These are phyloP conservation scores for Boechera divaricarpa DNA, from an alignment of 345 rosid genomes.

Conservation along the genomic window DNA sequence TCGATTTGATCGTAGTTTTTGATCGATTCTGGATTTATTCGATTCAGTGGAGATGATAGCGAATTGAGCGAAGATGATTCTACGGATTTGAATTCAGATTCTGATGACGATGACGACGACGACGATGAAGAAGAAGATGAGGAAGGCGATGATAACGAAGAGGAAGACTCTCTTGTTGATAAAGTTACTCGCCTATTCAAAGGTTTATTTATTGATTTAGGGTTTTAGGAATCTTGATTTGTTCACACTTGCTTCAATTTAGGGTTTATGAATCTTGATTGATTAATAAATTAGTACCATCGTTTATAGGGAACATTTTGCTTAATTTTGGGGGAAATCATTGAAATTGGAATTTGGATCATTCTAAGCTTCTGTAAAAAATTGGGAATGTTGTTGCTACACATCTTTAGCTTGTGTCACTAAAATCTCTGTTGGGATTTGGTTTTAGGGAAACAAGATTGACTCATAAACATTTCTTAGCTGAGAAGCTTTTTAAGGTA, in stretches of 20 bases:
- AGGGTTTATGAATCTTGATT: background rate
- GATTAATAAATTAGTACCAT: background rate
- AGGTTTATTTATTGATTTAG: constrained; percentile 51
- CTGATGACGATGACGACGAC: constrained; percentile 10
- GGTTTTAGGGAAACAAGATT: constrained; percentile 7
- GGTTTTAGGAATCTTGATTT: constrained; percentile 22
- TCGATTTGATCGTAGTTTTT: background rate
- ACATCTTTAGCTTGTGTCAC: background rate
- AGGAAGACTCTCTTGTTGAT: constrained; percentile 49
- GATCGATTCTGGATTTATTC: constrained; percentile 11
- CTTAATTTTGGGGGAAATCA: background rate
- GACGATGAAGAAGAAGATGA: constrained; percentile 8
- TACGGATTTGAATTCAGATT: constrained; percentile 35
- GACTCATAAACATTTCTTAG: background rate
- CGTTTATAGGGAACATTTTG: background rate
- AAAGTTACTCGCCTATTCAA: constrained; percentile 52
- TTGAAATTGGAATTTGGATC: background rate
- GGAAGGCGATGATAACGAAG: constrained; percentile 43
- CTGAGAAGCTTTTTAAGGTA: background rate
- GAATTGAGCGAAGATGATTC: constrained; percentile 40
- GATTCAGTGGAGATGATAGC: constrained; percentile 37
- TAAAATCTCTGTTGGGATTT: constrained; percentile 6
- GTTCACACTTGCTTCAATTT: background rate
- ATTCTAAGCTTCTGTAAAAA: background rate
- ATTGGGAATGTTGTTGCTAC: background rate